phyloP scores from a whole-genome alignment of 805 yeast genomes.

The Myxozyma sirexii region DNA sequence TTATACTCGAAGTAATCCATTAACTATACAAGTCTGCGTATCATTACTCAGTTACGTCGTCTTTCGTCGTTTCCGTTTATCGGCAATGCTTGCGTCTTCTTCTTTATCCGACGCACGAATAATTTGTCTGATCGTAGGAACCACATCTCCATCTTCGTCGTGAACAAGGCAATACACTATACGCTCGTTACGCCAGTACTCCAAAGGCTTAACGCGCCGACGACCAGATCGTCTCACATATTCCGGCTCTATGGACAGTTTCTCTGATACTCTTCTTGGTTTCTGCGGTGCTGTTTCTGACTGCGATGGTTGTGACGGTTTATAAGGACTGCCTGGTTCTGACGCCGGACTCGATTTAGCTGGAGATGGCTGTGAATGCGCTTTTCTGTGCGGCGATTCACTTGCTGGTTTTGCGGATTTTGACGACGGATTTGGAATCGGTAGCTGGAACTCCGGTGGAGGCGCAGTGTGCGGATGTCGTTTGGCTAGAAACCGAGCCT shows the following conservation, averaged over 20 bases:
- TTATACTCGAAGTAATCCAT: no score
- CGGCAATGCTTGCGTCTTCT: neutral
- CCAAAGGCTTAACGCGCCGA: slow-evolving; percentile 55
- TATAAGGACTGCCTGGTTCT: neutral
- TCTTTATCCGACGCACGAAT: slow-evolving; percentile 7
- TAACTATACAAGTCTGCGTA: neutral
- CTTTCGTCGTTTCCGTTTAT: neutral
- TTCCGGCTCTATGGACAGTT: neutral
- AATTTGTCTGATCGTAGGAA: slow-evolving; percentile 38
- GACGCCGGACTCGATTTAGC: neutral
- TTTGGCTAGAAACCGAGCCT: neutral
- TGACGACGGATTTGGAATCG: neutral
- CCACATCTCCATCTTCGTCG: slow-evolving; percentile 26
- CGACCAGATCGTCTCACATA: slow-evolving; percentile 17
- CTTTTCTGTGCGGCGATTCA: no score
- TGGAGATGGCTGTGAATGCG: neutral
- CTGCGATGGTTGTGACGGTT: neutral
- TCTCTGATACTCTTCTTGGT: neutral
- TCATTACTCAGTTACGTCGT: neutral
- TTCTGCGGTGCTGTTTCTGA: neutral
- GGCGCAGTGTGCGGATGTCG: neutral
- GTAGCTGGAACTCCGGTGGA: neutral
- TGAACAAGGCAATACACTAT: slow-evolving; percentile 54
- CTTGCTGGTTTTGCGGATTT: neutral
- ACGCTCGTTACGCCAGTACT: slow-evolving; percentile 82